Base-by-base conservation (phyloP, 192 early-diverging fungal species). In the Coemansia sp. region DNA sequence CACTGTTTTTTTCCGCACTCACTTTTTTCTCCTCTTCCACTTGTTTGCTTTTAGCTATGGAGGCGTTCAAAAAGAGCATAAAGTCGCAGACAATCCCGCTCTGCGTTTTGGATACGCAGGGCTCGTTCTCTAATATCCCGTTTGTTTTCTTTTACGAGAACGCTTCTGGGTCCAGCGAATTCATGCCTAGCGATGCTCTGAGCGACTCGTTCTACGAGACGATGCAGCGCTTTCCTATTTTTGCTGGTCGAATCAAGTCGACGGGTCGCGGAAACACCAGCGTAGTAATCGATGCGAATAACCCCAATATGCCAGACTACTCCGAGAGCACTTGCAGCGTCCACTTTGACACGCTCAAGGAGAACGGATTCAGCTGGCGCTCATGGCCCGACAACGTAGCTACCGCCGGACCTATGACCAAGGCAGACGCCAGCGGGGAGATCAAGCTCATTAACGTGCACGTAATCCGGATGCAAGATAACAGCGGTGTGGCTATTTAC, bases 141-240 rank as follows among this genome's bases (percentile, higher is more conserved):
- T 75, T 75, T 69, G 78, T 81, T 14, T 75, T 75, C 53, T 71
- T 81, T 21, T 81, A 69, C 51, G 63, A 74, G 28, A 81, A 81
- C 43, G 65, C 39, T 10, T 33, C 28, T 4, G 48, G n/a, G 1
- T 31, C 58, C 2, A 5, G 37, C 26, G 57, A 66, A 9, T 81
- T 81, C 48, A 81, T 81, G 78, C 46, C 62, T 0, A 31, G 65
- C 20, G 60, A 57, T 6, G 13, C 62, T 20, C 59, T 81, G 9
- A 48, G 48, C 31, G 51, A 65, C 13, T 69, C 78, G 23, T 81
- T 81, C 39, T 75, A 58, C 45, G 42, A 59, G 28, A 72, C 70
- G 11, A 65, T 81, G 62, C 46, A 58, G 21, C 24, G 43, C 14
- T 56, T 70, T 14, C 78, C 78, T 2, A 55, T 71, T 16, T 60